phyloP scores from a whole-genome alignment of 345 rosid genomes.

The Sonneratia alba region DNA sequence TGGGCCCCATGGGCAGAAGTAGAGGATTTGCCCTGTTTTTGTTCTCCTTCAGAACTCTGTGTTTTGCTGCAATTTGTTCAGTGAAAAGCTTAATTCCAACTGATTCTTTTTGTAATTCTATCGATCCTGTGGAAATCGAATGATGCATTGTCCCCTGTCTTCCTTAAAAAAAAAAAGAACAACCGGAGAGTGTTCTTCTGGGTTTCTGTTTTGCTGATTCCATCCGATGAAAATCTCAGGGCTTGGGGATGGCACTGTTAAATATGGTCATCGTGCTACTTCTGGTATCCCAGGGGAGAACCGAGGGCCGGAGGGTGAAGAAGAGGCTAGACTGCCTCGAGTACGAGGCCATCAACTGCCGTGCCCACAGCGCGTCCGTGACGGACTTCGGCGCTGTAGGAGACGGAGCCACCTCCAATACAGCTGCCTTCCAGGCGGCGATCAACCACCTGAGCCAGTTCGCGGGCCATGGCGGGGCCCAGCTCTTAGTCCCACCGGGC shows the following conservation, averaged over 20 bases:
- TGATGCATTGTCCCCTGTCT: too few relatives aligned
- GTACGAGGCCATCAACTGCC: slow-evolving; percentile 50
- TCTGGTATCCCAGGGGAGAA: slow-evolving; percentile 19
- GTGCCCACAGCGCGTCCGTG: slow-evolving; percentile 60
- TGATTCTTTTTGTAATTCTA: too few relatives aligned
- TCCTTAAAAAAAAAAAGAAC: too few relatives aligned
- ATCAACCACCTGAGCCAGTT: slow-evolving; percentile 46
- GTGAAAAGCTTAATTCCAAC: not conserved
- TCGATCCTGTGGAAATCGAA: too few relatives aligned
- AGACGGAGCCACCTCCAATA: slow-evolving; percentile 70
- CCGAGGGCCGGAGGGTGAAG: slow-evolving; percentile 21
- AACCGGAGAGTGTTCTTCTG: not conserved
- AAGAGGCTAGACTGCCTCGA: slow-evolving; percentile 17
- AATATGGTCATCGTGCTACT: slow-evolving; percentile 14
- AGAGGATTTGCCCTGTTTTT: not conserved
- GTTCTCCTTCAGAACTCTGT: not conserved
- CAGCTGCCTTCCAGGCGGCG: slow-evolving; percentile 59
- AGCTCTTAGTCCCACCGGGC: slow-evolving; percentile 75
- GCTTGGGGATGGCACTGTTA: not conserved
- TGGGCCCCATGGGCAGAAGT: too few relatives aligned
- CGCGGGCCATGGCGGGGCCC: slow-evolving; percentile 54
- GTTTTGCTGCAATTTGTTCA: not conserved
- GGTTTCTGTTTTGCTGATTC: not conserved
- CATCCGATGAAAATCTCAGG: not conserved
- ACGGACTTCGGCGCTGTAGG: slow-evolving; percentile 83